Evolutionary conservation across 257 asterid species (phyloP).

Genomic region (Lycium barbarum): DNA sequence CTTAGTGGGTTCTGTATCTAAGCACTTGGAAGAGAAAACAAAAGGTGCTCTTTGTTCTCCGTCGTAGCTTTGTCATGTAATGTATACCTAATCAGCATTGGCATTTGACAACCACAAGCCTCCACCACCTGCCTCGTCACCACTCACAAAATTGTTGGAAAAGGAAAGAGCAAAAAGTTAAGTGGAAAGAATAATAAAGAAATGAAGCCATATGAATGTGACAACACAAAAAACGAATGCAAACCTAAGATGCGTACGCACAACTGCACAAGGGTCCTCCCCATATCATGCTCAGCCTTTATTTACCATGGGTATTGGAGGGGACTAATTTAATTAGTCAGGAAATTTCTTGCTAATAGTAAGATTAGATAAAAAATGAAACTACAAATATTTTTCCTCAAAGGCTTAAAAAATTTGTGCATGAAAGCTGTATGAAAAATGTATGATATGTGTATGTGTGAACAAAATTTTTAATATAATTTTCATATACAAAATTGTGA

Average conservation of each 20-base stretch:
- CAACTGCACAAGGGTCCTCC: neutral
- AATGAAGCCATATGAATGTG: neutral
- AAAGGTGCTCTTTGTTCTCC: neutral
- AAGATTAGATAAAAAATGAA: too few species aligned
- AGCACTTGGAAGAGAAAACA: neutral
- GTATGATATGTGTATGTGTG: too few species aligned
- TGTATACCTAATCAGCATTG: neutral
- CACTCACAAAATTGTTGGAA: neutral
- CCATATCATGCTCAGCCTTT: neutral
- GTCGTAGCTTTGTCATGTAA: neutral
- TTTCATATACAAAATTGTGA: too few species aligned
- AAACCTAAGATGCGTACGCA: neutral
- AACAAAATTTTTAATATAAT: too few species aligned
- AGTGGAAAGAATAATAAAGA: neutral
- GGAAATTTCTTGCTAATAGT: too few species aligned
- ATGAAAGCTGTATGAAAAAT: too few species aligned
- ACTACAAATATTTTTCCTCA: too few species aligned
- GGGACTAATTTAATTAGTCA: neutral
- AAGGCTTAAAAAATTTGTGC: too few species aligned
- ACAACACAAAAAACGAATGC: neutral
- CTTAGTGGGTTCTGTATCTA: neutral
- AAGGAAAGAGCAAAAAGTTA: neutral
- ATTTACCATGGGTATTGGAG: neutral
- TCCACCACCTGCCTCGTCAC: neutral
- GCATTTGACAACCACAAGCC: neutral